Evolutionary conservation across 1,139 yeast genomes (phyloP).

Genomic region (Candida sanyaensis): DNA sequence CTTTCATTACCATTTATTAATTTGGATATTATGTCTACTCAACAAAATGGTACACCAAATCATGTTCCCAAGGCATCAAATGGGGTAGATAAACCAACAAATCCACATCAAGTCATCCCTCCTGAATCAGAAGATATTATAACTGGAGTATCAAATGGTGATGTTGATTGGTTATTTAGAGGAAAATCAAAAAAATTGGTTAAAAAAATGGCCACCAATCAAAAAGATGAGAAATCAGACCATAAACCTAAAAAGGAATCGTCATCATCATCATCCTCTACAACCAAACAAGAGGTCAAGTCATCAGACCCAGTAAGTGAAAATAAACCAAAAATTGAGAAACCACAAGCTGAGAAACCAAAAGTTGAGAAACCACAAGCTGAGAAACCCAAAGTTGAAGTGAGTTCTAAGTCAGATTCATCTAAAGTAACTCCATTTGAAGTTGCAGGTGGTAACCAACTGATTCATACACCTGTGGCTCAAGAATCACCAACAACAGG

Average conservation of each 20-base stretch:
- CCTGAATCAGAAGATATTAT: conserved; percentile 20
- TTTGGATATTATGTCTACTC: background rate
- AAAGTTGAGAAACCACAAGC: background rate
- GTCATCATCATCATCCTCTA: background rate
- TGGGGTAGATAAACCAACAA: conserved; percentile 3
- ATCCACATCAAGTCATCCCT: conserved; percentile 7
- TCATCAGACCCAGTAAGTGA: background rate
- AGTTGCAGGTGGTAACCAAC: background rate
- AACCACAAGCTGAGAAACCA: background rate
- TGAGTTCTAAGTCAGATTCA: background rate
- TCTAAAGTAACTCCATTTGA: background rate
- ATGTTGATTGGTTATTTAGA: conserved; percentile 75
- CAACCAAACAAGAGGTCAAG: background rate
- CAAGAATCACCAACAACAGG: conserved; percentile 4
- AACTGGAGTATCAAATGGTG: conserved; percentile 67
- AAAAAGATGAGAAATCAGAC: background rate
- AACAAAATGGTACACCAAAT: background rate
- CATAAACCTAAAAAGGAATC: background rate
- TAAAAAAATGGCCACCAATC: conserved; percentile 34
- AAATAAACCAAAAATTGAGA: background rate
- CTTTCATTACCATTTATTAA: background rate
- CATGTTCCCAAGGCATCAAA: background rate
- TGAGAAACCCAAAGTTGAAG: background rate
- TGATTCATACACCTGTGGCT: background rate
- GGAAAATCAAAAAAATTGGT: conserved; percentile 61